These are phyloP conservation scores for Durotheca rogersii DNA, from an alignment of 495 filamentous ascomycete species.

Conservation along the genomic window DNA sequence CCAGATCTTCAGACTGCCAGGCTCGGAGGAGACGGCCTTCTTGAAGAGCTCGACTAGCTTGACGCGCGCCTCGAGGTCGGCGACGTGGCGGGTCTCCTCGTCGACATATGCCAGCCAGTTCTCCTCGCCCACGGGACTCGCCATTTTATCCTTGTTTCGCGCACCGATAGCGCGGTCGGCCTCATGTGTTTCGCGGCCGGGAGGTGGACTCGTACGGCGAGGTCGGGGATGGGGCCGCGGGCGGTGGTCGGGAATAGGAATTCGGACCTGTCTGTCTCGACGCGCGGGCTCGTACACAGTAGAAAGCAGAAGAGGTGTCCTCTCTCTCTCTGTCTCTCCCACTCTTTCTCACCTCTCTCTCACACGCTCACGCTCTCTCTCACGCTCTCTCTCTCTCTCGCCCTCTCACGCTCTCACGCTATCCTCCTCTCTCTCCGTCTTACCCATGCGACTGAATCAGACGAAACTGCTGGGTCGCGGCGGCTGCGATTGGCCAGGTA, in stretches of 20 bases:
- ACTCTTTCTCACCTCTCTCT: too few species aligned
- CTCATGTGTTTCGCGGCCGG: conserved; percentile 29
- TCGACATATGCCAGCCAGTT: conserved; percentile 57
- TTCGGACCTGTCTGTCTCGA: conserved; percentile 9
- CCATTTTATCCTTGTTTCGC: conserved; percentile 42
- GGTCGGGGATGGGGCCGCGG: not conserved
- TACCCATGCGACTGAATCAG: conserved; percentile 21
- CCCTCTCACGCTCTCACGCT: too few species aligned
- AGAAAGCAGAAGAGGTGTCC: conserved; percentile 25
- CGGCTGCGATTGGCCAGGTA: conserved; percentile 20
- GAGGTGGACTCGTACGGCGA: conserved; percentile 7
- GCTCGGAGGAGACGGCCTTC: conserved; percentile 78
- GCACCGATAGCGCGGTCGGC: conserved; percentile 25
- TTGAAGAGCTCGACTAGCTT: conserved; percentile 81
- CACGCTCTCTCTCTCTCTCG: too few species aligned
- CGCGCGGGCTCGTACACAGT: conserved; percentile 1
- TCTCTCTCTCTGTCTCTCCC: conserved; percentile 3
- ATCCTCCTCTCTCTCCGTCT: too few species aligned
- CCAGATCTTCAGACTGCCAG: conserved; percentile 84
- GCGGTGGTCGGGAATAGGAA: not conserved
- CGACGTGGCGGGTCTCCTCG: conserved; percentile 49
- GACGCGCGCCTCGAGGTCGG: conserved; percentile 57
- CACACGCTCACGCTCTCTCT: too few species aligned
- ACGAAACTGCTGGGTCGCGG: conserved; percentile 7
- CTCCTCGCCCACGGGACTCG: conserved; percentile 57